phyloP scores from a whole-genome alignment of 2,329 filamentous ascomycete species.

The Drechslerella dactyloides region DNA sequence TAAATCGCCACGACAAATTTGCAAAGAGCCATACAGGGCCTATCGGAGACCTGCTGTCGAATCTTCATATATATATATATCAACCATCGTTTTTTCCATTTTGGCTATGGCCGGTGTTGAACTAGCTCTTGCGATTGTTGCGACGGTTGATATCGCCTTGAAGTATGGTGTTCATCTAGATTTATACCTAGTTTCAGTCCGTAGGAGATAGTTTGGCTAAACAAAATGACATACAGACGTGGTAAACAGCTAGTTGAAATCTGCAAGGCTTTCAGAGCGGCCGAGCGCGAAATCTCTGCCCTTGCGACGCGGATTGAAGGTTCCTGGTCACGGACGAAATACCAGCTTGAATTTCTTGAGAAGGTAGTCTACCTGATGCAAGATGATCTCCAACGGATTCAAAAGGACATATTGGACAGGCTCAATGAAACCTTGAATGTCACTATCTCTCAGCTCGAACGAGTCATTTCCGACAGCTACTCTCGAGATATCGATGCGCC shows the following conservation, averaged over 20 bases:
- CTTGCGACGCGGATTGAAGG: slow-evolving; percentile 50
- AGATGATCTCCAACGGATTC: slow-evolving; percentile 51
- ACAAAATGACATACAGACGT: slow-evolving; percentile 51
- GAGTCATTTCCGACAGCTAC: slow-evolving; percentile 15
- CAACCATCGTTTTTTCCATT: too few relatives aligned
- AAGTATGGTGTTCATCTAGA: slow-evolving; percentile 35
- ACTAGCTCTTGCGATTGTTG: slow-evolving; percentile 48
- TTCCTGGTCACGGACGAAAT: slow-evolving; percentile 52
- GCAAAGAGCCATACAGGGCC: too few relatives aligned
- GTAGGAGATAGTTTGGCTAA: too few relatives aligned
- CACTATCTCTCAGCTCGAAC: slow-evolving; percentile 39
- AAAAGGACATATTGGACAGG: slow-evolving; percentile 49
- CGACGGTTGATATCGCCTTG: slow-evolving; percentile 49
- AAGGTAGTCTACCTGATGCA: slow-evolving; percentile 49
- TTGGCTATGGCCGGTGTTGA: slow-evolving; percentile 19
- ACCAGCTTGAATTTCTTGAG: slow-evolving; percentile 54
- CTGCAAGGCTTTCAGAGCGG: slow-evolving; percentile 49
- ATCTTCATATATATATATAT: too few relatives aligned
- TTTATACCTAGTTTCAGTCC: too few relatives aligned
- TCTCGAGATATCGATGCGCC: slow-evolving; percentile 9
- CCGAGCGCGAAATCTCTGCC: slow-evolving; percentile 52
- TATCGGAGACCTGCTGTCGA: too few relatives aligned
- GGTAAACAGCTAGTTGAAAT: slow-evolving; percentile 46
- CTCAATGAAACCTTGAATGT: slow-evolving; percentile 38
- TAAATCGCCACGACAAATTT: too few relatives aligned